Evolutionary conservation across 768 basidiomycete genomes (phyloP).

Genomic region (Fomitopsis pulvina): DNA sequence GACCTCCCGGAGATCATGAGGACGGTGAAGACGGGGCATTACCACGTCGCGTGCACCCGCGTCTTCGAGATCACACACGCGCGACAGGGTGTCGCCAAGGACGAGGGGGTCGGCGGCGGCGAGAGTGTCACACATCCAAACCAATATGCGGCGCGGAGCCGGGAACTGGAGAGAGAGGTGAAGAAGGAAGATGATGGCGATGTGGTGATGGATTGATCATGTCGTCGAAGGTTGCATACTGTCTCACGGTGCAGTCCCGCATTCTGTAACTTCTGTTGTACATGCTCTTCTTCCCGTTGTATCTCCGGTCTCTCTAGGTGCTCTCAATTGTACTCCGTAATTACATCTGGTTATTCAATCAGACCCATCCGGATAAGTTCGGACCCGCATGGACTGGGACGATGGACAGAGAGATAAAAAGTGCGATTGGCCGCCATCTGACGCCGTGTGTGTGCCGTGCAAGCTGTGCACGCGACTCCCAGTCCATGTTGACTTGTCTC

Average conservation of each 20-base stretch:
- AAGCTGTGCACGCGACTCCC: conserved; percentile 1
- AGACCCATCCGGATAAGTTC: too few species aligned
- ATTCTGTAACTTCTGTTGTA: neutral
- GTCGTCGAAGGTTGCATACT: too few species aligned
- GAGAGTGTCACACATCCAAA: conserved; percentile 95
- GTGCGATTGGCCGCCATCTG: neutral
- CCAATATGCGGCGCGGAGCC: conserved; percentile 72
- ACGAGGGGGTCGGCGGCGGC: conserved; percentile 79
- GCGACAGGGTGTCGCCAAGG: conserved; percentile 66
- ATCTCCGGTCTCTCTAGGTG: too few species aligned
- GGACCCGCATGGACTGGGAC: neutral
- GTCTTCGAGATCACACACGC: conserved; percentile 94
- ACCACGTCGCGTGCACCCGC: conserved; percentile 94
- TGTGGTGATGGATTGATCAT: conserved; percentile 32
- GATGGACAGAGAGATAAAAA: neutral
- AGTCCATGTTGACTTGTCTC: neutral
- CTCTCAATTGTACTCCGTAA: too few species aligned
- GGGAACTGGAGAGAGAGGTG: conserved; percentile 48
- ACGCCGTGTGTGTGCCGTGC: neutral
- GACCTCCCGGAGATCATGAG: conserved; percentile 82
- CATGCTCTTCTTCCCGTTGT: neutral
- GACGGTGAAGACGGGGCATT: conserved; percentile 73
- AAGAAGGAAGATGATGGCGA: conserved; percentile 28
- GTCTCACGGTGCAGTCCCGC: too few species aligned
- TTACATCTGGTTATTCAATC: too few species aligned